These are phyloP conservation scores for Quercus rubra DNA, from an alignment of 306 rosid genomes.

Conservation along the genomic window DNA sequence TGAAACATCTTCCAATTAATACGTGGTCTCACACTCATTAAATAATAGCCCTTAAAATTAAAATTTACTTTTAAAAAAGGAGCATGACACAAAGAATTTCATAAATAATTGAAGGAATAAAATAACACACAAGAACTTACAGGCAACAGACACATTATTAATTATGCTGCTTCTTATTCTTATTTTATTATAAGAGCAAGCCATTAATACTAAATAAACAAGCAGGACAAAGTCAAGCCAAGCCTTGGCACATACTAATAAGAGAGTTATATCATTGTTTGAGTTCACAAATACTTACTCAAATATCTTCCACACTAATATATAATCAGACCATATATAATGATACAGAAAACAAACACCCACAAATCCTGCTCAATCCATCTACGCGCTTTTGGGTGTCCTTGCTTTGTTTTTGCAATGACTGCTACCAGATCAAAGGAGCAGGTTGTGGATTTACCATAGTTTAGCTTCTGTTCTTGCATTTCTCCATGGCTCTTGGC, in stretches of 20 bases:
- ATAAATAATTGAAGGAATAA: constrained; percentile 8
- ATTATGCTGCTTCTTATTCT: constrained; percentile 14
- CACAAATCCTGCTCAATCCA: constrained; percentile 52
- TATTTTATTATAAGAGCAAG: neutral
- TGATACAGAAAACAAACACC: constrained; percentile 37
- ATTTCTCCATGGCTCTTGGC: constrained; percentile 83
- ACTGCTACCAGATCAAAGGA: constrained; percentile 34
- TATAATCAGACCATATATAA: constrained; percentile 31
- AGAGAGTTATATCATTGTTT: constrained; percentile 25
- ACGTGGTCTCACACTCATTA: constrained; percentile 15
- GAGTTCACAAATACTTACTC: constrained; percentile 34
- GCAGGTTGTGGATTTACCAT: constrained; percentile 33
- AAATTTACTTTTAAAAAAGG: neutral
- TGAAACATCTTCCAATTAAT: constrained; percentile 42
- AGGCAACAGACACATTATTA: constrained; percentile 35
- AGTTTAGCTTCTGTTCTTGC: constrained; percentile 69
- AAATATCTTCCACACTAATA: constrained; percentile 24
- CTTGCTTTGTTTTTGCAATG: constrained; percentile 6
- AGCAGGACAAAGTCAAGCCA: constrained; percentile 18
- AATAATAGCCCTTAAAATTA: neutral
- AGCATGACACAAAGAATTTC: neutral
- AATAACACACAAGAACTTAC: constrained; percentile 4
- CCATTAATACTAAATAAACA: constrained; percentile 24
- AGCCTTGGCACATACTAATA: constrained; percentile 29
- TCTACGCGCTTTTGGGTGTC: constrained; percentile 35